Evolutionary conservation across 2,329 filamentous ascomycete species (phyloP).

Genomic region (Ophidiomyces ophidiicola): DNA sequence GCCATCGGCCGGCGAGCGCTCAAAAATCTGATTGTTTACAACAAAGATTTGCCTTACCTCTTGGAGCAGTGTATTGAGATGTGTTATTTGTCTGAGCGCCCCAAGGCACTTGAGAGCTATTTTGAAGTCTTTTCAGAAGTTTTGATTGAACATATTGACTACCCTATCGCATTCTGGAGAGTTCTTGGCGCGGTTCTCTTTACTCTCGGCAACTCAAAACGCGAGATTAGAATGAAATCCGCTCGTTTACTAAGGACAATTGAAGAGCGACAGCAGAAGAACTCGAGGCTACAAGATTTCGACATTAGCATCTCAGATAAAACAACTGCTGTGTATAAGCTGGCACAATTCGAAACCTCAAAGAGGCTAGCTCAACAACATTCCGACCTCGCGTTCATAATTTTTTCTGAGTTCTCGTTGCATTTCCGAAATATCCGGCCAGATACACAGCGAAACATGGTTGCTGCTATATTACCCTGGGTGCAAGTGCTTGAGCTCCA

Average conservation of each 20-base stretch:
- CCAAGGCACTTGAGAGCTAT: slow-evolving; percentile 86
- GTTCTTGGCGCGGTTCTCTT: slow-evolving; percentile 78
- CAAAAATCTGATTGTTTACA: slow-evolving; percentile 80
- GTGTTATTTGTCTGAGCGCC: slow-evolving; percentile 70
- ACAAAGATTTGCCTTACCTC: slow-evolving; percentile 72
- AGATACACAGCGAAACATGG: slow-evolving; percentile 79
- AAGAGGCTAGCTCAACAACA: slow-evolving; percentile 80
- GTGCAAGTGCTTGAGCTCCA: slow-evolving; percentile 88
- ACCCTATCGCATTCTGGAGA: slow-evolving; percentile 80
- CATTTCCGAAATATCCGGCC: slow-evolving; percentile 83
- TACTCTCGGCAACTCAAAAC: slow-evolving; percentile 83
- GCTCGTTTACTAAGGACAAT: slow-evolving; percentile 66
- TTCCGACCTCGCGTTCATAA: slow-evolving; percentile 74
- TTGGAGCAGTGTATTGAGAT: slow-evolving; percentile 81
- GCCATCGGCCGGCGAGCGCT: slow-evolving; percentile 77
- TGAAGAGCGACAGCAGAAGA: slow-evolving; percentile 71
- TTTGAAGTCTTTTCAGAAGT: slow-evolving; percentile 87
- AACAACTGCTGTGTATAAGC: slow-evolving; percentile 93
- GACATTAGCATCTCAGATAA: slow-evolving; percentile 98
- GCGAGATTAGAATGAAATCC: slow-evolving; percentile 78
- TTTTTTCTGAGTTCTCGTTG: slow-evolving; percentile 89
- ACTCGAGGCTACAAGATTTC: slow-evolving; percentile 87
- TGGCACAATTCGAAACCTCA: slow-evolving; percentile 93
- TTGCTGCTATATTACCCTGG: slow-evolving; percentile 91
- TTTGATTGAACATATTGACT: slow-evolving; percentile 68